Conservation (phyloP, 2,329 filamentous ascomycete genomes). For the Hypoxylon sp. region DNA sequence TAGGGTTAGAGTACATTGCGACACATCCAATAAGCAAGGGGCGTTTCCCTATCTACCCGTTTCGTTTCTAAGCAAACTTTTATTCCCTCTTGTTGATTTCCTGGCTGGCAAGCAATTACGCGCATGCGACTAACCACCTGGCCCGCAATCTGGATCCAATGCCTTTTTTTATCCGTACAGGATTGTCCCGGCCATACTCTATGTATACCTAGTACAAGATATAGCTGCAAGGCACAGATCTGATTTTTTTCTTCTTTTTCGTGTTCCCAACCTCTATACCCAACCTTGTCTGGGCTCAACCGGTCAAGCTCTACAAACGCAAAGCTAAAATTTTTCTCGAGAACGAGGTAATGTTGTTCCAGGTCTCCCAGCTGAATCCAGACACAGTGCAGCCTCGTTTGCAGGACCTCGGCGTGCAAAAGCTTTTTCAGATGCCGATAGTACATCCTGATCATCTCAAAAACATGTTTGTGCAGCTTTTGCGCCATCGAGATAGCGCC, state of each 20-base stretch:
- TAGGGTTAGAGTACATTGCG: slow-evolving; percentile 5
- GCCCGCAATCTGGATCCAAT: slow-evolving; percentile 33
- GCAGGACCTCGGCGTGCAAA: slow-evolving; percentile 31
- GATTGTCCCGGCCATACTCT: slow-evolving; percentile 13
- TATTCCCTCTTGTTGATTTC: slow-evolving; percentile 27
- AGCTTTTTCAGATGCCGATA: slow-evolving; percentile 29
- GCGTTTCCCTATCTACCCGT: slow-evolving; percentile 24
- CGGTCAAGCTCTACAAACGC: slow-evolving; percentile 16
- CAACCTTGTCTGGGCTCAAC: slow-evolving; percentile 3
- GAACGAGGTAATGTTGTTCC: slow-evolving; percentile 14
- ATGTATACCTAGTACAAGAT: slow-evolving; percentile 21
- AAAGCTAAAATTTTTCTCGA: slow-evolving; percentile 13
- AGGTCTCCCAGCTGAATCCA: slow-evolving; percentile 25
- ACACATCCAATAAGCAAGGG: slow-evolving; percentile 23
- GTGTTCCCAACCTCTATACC: slow-evolving; percentile 17
- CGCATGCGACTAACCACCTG: slow-evolving; percentile 46
- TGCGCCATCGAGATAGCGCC: slow-evolving; percentile 34
- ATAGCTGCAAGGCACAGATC: slow-evolving; percentile 42
- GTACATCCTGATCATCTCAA: slow-evolving; percentile 35
- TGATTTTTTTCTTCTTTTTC: slow-evolving; percentile 13
- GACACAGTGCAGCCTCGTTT: slow-evolving; percentile 37
- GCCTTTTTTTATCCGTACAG: slow-evolving; percentile 13
- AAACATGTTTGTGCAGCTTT: slow-evolving; percentile 36
- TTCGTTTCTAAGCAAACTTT: slow-evolving; percentile 41
- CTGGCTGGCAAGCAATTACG: slow-evolving; percentile 45